A percentile compares a stretch with the other conserved stretches of the same genome.
phyloP scores from a whole-genome alignment of 176 grass and related monocot genomes.

The Ampelocalamus luodianensis region DNA sequence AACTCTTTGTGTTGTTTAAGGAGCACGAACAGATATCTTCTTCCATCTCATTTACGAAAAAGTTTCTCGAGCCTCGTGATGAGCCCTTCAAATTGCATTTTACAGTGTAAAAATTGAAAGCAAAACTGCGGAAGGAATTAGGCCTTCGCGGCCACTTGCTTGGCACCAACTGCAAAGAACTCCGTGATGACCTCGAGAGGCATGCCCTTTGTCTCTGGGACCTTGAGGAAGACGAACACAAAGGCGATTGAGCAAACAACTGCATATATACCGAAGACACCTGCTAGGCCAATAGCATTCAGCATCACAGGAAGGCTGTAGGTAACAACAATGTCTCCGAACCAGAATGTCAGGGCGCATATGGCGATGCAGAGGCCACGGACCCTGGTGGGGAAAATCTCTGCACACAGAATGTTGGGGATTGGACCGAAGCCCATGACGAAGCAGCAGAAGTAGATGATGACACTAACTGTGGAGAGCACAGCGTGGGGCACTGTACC shows the following conservation, averaged over 20 bases:
- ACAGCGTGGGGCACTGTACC: slow-evolving; percentile 64
- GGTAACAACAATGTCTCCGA: slow-evolving; percentile 77
- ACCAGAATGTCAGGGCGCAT: slow-evolving; percentile 80
- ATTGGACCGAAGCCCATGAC: slow-evolving; percentile 93
- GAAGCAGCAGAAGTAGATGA: slow-evolving; percentile 84
- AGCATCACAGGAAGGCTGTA: slow-evolving; percentile 89
- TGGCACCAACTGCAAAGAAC: slow-evolving; percentile 75
- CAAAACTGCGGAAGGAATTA: slow-evolving; percentile 36
- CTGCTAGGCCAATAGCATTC: slow-evolving; percentile 76
- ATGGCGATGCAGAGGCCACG: slow-evolving; percentile 87
- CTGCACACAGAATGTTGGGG: slow-evolving; percentile 88
- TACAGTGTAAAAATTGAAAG: slow-evolving; percentile 12
- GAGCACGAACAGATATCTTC: slow-evolving; percentile 3
- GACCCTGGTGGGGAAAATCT: slow-evolving; percentile 87
- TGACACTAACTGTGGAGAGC: slow-evolving; percentile 79
- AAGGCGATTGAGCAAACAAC: slow-evolving; percentile 67
- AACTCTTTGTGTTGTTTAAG: not conserved
- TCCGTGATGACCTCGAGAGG: slow-evolving; percentile 90
- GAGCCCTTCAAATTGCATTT: slow-evolving; percentile 16
- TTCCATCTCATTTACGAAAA: slow-evolving; percentile 35
- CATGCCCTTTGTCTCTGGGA: slow-evolving; percentile 93
- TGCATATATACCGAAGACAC: slow-evolving; percentile 83
- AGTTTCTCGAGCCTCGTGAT: not conserved
- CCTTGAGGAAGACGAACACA: slow-evolving; percentile 82
- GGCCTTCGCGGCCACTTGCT: slow-evolving; percentile 45